A percentile compares a stretch with the other conserved stretches of the same genome.
Conservation (phyloP, 257 asterid species). For the Pogostemon cablin region DNA sequence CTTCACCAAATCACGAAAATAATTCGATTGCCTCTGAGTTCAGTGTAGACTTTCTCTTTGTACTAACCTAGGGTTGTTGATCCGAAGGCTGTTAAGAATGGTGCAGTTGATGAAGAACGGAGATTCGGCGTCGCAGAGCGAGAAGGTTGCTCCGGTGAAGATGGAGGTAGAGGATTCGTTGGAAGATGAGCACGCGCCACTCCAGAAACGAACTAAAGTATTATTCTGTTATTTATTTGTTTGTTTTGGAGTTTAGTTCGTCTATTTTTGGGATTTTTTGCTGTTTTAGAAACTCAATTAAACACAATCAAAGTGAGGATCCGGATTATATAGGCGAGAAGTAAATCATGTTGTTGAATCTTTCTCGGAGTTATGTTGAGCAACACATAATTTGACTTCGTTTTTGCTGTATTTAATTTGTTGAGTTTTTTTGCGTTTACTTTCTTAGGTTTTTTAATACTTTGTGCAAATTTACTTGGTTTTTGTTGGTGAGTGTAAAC, state of each 20-base stretch:
- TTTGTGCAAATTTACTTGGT: slow-evolving; percentile 13
- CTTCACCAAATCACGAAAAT: background rate
- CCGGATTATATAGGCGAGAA: background rate
- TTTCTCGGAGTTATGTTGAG: slow-evolving; percentile 23
- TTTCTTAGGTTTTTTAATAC: slow-evolving; percentile 10
- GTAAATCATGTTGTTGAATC: background rate
- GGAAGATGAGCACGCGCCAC: slow-evolving; percentile 56
- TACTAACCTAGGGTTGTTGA: slow-evolving; percentile 28
- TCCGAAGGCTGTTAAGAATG: slow-evolving; percentile 32
- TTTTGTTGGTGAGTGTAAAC: slow-evolving; percentile 3
- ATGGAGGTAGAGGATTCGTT: slow-evolving; percentile 54
- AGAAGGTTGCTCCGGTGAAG: slow-evolving; percentile 47
- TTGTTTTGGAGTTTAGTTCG: background rate
- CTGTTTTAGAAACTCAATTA: slow-evolving; percentile 1
- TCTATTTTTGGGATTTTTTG: slow-evolving; percentile 3
- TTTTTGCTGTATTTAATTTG: slow-evolving; percentile 1
- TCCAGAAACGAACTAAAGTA: slow-evolving; percentile 56
- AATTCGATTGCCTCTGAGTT: background rate
- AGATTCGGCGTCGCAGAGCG: slow-evolving; percentile 45
- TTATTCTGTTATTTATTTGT: background rate
- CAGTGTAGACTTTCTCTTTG: slow-evolving; percentile 2
- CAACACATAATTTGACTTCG: slow-evolving; percentile 17
- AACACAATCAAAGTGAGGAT: background rate
- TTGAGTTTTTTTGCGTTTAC: background rate
- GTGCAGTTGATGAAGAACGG: slow-evolving; percentile 57